These are phyloP conservation scores for Chrysanthemum lavandulifolium DNA, from an alignment of 129 eudicot species.

Conservation along the genomic window DNA sequence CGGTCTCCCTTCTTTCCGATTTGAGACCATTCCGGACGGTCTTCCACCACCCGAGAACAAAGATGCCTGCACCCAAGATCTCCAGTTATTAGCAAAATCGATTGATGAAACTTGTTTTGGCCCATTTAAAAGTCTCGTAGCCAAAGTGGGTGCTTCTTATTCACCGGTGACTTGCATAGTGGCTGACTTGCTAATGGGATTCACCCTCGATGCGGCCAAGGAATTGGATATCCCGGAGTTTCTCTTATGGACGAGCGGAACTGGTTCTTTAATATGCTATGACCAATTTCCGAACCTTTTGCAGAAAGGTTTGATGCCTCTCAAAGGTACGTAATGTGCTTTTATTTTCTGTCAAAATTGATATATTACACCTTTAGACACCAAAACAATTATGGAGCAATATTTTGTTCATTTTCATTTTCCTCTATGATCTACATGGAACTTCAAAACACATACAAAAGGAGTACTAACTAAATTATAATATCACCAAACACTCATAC, in stretches of 20 bases:
- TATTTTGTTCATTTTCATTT: too few species aligned
- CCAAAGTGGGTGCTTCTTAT: slow-evolving; percentile 7
- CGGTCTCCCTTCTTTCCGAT: slow-evolving; percentile 20
- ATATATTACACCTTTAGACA: too few species aligned
- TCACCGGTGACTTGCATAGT: background rate
- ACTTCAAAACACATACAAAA: too few species aligned
- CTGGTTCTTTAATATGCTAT: slow-evolving; percentile 9
- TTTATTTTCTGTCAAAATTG: background rate
- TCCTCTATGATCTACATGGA: too few species aligned
- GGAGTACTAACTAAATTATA: too few species aligned
- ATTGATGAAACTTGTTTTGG: slow-evolving; percentile 12
- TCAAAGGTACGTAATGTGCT: too few species aligned
- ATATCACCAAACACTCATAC: too few species aligned
- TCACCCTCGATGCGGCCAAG: slow-evolving; percentile 2
- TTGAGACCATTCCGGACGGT: slow-evolving; percentile 19
- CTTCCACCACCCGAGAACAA: too few species aligned
- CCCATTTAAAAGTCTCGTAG: slow-evolving; percentile 17
- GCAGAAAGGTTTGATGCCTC: too few species aligned
- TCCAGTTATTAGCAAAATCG: background rate
- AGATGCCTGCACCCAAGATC: slow-evolving; percentile 23
- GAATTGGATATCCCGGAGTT: slow-evolving; percentile 22
- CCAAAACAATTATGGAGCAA: too few species aligned
- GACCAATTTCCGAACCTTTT: too few species aligned
- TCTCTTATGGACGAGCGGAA: background rate
- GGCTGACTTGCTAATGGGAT: too few species aligned